Base-by-base conservation (phyloP, 129 eudicot genomes). In the Kitagawia praeruptora region DNA sequence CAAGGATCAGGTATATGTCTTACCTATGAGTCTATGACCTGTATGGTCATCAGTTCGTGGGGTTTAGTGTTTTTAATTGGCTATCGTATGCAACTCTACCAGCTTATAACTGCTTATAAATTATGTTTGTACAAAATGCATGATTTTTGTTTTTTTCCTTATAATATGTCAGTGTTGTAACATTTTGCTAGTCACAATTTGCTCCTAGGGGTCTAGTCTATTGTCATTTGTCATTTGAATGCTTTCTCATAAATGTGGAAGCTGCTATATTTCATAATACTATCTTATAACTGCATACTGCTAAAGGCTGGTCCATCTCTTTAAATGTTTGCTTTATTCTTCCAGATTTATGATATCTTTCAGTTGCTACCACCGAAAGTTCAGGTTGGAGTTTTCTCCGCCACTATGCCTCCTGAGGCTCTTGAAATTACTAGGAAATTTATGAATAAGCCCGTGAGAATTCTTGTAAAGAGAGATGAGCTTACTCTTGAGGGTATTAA, bases 381-480 rank as follows among this genome's bases (percentile, higher is more conserved):
- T 41, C 87, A 85, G 47, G 87, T 81, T 25, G 87, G 87, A 44
- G 87, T 85, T 5, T 85, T 85, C 23, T 81, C 85, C 8, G 87
- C 83, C 19, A 75, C 83, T 25, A 81, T 81, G 83, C 83, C 83
- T 23, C 83, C 83, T 58, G 83, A 81, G 75, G 83, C 83, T 37
- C 83, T 81, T 61, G 83, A 81, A 44, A 81, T 81, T 28, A 81
- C 83, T 18, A 44, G 77, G 54, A 73, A 73, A 12, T 73, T 73
- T 63, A 73, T 80, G 83, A 80, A 80, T 49, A 80, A 85, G 53
- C 87, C 87, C 15, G 87, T 85, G 28, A 80, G 85, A 58, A 85
- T 85, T 77, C 85, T 85, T 23, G 85, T 85, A 45, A 85, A 85
- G 53, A 82, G 87, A 13, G 85, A 85, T 47, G 87, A 85, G 80